phyloP scores from a whole-genome alignment of 2,329 filamentous ascomycete species.

The Neopestalotiopsis sp. region DNA sequence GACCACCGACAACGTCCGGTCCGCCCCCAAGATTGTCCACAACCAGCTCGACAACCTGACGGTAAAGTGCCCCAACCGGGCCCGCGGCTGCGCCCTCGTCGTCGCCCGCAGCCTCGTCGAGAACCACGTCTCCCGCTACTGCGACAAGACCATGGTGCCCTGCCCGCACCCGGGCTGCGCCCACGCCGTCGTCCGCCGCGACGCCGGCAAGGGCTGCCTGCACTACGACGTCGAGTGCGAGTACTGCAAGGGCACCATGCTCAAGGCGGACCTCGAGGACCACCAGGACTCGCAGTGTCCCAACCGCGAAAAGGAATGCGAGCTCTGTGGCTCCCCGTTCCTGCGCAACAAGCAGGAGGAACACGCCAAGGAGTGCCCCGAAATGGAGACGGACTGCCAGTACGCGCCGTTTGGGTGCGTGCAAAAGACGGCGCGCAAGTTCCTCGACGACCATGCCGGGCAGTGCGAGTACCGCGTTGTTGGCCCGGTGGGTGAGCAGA shows the following conservation, averaged over 20 bases:
- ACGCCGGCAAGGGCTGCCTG: constrained; percentile 57
- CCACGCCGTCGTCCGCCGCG: constrained; percentile 55
- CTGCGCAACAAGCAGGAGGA: constrained; percentile 49
- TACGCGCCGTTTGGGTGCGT: constrained; percentile 56
- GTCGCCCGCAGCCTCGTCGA: constrained; percentile 59
- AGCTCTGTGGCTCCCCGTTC: constrained; percentile 51
- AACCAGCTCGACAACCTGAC: constrained; percentile 66
- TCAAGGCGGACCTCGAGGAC: constrained; percentile 52
- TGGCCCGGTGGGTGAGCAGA: constrained; percentile 51
- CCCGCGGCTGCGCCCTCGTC: constrained; percentile 54
- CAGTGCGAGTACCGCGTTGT: constrained; percentile 58
- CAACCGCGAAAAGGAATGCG: constrained; percentile 53
- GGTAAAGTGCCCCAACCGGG: constrained; percentile 62
- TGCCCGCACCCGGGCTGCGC: constrained; percentile 60
- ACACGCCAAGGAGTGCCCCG: constrained; percentile 54
- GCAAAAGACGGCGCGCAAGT: constrained; percentile 42
- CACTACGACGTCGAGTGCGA: constrained; percentile 57
- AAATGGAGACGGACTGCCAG: constrained; percentile 47
- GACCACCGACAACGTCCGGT: constrained; percentile 34
- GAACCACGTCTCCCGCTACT: constrained; percentile 61
- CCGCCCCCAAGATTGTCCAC: constrained; percentile 53
- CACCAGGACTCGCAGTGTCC: constrained; percentile 49
- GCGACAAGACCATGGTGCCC: constrained; percentile 58
- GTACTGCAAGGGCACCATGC: constrained; percentile 57
- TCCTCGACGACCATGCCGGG: constrained; percentile 49